Base-by-base conservation (phyloP, 2,329 filamentous ascomycete genomes). In the Pseudohalonectria lignicola region DNA sequence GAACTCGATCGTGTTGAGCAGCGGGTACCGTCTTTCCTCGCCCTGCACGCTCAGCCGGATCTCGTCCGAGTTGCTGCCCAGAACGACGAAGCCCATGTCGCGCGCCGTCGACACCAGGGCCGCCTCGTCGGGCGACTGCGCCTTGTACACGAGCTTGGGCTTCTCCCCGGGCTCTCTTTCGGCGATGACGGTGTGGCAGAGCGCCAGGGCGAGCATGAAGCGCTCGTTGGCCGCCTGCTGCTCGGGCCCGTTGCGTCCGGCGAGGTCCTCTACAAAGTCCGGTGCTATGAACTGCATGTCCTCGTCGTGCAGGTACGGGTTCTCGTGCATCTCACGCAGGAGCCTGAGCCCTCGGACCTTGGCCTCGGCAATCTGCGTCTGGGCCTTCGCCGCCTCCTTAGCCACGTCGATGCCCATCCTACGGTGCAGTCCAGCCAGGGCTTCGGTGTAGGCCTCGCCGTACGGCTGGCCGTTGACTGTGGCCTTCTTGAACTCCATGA, bases 181-280 rank as follows among this genome's bases (percentile, higher is more conserved):
- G 1, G 90, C 83, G 44, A 98, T 90, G 43, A 98, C 92, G 0
- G 87, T 94, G 56, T 98, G 92, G 52, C 92, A 98, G n/a, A 98
- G 74, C 15, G 92, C 87, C 41, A 98, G 69, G 8, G 84, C 86
- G 38, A 96, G 70, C 90, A 98, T 96, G 55, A 98, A 98, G 46
- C 83, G 78, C 48, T 88, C 77, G 45, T 84, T 90, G 3, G 86
- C 85, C 23, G 69, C 63, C 54, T 79, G 76, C 55, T 98, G 92
- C 45, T 82, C 80, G 11, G 69, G 62, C 3, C 86, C 86, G 32
- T 83, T 81, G 43, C 80, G 74, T 10, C 90, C 90, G 34, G 74
- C 71, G 37, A 98, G 62, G 55, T 98, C 90, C 6, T 79, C 70
- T 17, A 95, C 79, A 51, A 86, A 96, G 49, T 94, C 82, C 0